These are phyloP conservation scores for Musa troglodytarum DNA, from an alignment of 176 grass and related monocot genomes.

Conservation along the genomic window DNA sequence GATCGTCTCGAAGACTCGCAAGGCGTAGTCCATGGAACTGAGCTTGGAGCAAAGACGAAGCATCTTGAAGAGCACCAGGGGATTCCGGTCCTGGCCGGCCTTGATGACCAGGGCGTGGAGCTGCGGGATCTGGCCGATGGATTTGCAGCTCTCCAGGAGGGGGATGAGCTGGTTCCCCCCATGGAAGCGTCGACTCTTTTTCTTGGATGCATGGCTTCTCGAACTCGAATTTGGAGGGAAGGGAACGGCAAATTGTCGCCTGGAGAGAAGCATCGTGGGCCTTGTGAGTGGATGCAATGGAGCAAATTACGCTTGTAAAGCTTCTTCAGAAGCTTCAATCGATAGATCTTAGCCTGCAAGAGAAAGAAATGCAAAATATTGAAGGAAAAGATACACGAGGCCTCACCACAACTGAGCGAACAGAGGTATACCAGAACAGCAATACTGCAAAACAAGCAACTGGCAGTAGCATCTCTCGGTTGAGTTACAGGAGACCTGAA, in stretches of 20 bases:
- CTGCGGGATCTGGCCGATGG: neutral
- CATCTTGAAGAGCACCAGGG: conserved; percentile 19
- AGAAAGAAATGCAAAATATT: no score
- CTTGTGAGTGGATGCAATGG: no score
- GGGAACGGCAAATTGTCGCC: neutral
- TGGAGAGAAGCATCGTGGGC: neutral
- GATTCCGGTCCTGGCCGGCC: neutral
- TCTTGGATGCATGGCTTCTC: neutral
- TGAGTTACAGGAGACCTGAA: no score
- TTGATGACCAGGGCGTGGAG: conserved; percentile 14
- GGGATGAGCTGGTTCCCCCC: conserved; percentile 1
- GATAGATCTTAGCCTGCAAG: no score
- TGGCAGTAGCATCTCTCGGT: no score
- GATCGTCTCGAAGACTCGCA: conserved; percentile 12
- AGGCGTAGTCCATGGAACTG: conserved; percentile 8
- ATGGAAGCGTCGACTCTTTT: neutral
- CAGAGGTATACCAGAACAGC: no score
- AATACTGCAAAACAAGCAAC: no score
- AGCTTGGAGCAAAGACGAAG: conserved; percentile 18
- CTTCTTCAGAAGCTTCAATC: no score
- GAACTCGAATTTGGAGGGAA: conserved; percentile 2
- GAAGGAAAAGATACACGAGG: no score
- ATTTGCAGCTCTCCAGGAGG: conserved; percentile 3
- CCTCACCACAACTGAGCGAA: no score
- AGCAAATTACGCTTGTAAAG: no score